Percentiles rank a stretch among this genome's conserved stretches.
phyloP scores from a whole-genome alignment of 2,329 filamentous ascomycete genomes.

The Thielaviopsis cerberus region DNA sequence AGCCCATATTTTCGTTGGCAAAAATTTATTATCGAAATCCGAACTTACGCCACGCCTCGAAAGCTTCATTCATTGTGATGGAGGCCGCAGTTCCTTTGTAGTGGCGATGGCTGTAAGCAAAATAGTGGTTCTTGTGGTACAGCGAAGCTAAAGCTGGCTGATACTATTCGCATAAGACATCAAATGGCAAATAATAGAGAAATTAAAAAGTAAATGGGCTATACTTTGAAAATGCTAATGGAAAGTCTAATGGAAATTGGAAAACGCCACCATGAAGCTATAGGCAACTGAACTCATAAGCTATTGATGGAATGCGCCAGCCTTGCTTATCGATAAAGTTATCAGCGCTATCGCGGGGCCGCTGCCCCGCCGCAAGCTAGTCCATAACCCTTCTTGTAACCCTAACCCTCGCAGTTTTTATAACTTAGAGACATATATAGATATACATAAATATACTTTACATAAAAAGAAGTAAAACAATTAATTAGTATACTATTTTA shows the following conservation, averaged over 20 bases:
- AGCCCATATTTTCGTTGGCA: background rate
- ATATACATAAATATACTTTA: no score
- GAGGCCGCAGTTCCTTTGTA: background rate
- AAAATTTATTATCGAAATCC: background rate
- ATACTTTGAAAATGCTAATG: background rate
- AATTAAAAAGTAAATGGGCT: background rate
- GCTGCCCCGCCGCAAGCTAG: background rate
- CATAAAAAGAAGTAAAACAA: no score
- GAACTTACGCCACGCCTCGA: constrained; percentile 17
- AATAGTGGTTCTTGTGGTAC: background rate
- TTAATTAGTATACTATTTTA: no score
- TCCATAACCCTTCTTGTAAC: background rate
- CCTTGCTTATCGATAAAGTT: constrained; percentile 12
- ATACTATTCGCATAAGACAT: no score
- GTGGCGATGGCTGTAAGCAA: background rate
- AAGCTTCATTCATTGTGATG: constrained; percentile 16
- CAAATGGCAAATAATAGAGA: no score
- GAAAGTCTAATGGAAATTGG: no score
- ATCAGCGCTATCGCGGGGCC: background rate
- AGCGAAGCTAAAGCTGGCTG: background rate
- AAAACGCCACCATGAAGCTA: background rate
- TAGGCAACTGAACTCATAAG: background rate
- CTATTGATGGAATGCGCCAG: background rate
- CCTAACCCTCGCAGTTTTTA: no score
- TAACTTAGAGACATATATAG: no score